These are phyloP conservation scores for Grosmannia serpens DNA, from an alignment of 2,329 filamentous ascomycete species.

Conservation along the genomic window DNA sequence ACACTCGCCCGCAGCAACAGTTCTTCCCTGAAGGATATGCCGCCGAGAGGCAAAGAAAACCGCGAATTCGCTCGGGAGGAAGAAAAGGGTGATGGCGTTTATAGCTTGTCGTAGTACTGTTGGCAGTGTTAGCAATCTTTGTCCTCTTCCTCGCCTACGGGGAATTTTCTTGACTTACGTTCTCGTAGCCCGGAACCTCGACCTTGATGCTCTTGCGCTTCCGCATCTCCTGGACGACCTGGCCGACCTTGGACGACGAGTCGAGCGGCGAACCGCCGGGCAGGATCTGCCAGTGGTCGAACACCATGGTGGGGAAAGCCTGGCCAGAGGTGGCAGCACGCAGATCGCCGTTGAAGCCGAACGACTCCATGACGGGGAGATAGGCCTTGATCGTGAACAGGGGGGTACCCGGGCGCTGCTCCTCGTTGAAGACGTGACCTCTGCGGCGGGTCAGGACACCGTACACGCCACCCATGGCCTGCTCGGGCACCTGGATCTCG, in stretches of 20 bases:
- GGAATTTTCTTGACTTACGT: slow-evolving; percentile 61
- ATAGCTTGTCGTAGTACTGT: slow-evolving; percentile 99
- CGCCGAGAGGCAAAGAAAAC: not conserved
- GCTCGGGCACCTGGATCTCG: slow-evolving; percentile 97
- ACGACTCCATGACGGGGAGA: slow-evolving; percentile 29
- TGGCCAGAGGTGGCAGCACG: slow-evolving; percentile 88
- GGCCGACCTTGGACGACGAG: slow-evolving; percentile 66
- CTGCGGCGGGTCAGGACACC: slow-evolving; percentile 93
- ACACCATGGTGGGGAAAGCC: slow-evolving; percentile 97
- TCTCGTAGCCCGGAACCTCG: slow-evolving; percentile 82
- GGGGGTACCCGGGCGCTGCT: slow-evolving; percentile 96
- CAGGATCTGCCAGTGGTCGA: slow-evolving; percentile 97
- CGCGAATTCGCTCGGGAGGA: slow-evolving; percentile 6
- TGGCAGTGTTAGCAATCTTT: not conserved
- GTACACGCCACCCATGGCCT: slow-evolving; percentile 99
- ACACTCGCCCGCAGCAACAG: not conserved
- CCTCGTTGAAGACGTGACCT: slow-evolving; percentile 98
- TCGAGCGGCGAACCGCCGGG: slow-evolving; percentile 91
- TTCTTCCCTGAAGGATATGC: not conserved
- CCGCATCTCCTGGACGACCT: slow-evolving; percentile 78
- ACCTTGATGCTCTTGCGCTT: slow-evolving; percentile 99
- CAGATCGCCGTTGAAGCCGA: slow-evolving; percentile 94
- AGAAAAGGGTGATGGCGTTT: slow-evolving; percentile 33
- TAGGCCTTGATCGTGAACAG: slow-evolving; percentile 77
- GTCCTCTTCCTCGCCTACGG: not conserved